Evolutionary conservation across 768 basidiomycete genomes (phyloP).

Genomic region (Naematelia encephala): DNA sequence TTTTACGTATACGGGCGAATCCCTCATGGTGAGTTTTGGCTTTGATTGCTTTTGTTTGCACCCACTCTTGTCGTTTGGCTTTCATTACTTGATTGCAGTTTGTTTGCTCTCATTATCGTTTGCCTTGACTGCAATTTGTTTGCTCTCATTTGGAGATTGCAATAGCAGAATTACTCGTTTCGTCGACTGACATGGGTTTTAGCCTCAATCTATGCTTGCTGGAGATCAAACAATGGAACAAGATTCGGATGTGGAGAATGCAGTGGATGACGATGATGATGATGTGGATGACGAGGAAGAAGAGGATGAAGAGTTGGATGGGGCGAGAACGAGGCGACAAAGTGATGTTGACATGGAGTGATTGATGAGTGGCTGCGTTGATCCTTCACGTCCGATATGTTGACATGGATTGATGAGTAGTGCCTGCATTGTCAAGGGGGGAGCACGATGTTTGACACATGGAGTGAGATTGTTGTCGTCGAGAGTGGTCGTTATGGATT

Average conservation of each 20-base stretch:
- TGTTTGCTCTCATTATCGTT: neutral
- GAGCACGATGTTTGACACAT: too few relatives aligned
- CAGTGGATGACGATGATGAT: conserved; percentile 60
- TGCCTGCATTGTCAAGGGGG: too few relatives aligned
- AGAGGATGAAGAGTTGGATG: conserved; percentile 43
- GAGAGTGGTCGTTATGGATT: too few relatives aligned
- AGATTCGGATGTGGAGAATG: conserved; percentile 52
- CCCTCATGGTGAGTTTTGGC: conserved; percentile 44
- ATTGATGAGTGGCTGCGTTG: too few relatives aligned
- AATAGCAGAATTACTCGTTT: conserved; percentile 11
- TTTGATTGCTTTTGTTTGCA: neutral
- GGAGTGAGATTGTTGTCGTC: too few relatives aligned
- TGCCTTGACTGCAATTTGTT: neutral
- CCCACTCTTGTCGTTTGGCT: neutral
- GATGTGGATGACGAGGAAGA: conserved; percentile 57
- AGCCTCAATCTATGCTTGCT: conserved; percentile 41
- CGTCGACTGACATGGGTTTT: too few relatives aligned
- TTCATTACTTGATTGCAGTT: neutral
- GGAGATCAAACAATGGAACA: conserved; percentile 42
- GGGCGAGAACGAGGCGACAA: conserved; percentile 41
- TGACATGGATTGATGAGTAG: too few relatives aligned
- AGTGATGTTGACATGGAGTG: conserved; percentile 49
- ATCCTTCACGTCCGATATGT: too few relatives aligned
- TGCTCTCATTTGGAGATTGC: neutral
- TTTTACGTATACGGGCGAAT: conserved; percentile 62